Evolutionary conservation across 2,329 filamentous ascomycete species (phyloP), one percentile per base, ranked within the genome.

Genomic region (Diaporthe sp.): DNA sequence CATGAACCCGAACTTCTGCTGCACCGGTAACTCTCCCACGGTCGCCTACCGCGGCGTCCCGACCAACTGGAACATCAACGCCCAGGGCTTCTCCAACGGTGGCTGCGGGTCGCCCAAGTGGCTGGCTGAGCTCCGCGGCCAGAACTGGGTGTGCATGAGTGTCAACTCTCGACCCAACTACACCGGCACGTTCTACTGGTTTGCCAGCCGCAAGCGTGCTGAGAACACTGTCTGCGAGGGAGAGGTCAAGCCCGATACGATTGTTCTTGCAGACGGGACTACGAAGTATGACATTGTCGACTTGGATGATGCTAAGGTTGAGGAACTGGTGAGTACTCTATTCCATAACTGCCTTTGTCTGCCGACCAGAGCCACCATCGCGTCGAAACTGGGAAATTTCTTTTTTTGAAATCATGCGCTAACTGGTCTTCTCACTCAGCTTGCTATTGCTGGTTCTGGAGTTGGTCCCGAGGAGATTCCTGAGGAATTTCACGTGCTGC

Each of bases 71-170:
- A 46, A 44, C 39, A 65, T 65, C 39, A 42, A 65, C 25, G 59
- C 59, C 39, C 25, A 46, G 15, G 59, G 59, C 59, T 65, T 44
- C 59, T 65, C 59, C 39, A 42, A 42, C 17, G 59, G 59, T 44
- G 59, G 59, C 59, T 65, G 59, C 25, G 39, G 39, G 25, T 46
- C 59, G 15, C 59, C 59, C n/a, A 65, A 65, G n/a, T 65, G 59
- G 59, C n/a, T 13, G 7, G 37, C 59, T 22, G 15, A 12, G 59
- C n/a, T 65, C n/a, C 39, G 59, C 3, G 59, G 59, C 3, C 12
- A 46, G 22, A 31, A 22, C 9, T 65, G 25, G n/a, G 39, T 65
- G n/a, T 65, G 59, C 59, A 65, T 65, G 59, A 31, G 12, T 15
- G 59, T 65, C 25, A 65, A 65, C 59, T 65, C 59, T 7, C 25